These are phyloP conservation scores for Allium sativum DNA, from an alignment of 106 monocot genomes.

Conservation along the genomic window DNA sequence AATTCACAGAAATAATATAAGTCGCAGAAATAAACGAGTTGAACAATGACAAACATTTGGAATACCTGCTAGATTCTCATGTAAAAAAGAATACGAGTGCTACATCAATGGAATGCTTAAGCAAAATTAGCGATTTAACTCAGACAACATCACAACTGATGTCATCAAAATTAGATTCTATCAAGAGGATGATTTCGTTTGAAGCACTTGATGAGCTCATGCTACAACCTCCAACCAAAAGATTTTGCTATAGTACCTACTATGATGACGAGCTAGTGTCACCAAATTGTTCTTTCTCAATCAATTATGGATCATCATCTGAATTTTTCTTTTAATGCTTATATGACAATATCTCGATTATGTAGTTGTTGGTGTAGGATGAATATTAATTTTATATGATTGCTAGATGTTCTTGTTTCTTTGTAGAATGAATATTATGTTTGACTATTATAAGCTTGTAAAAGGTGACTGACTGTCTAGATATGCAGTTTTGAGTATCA, in stretches of 20 bases:
- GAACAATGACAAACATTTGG: slow-evolving; percentile 1
- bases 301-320: background rate
- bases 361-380: no score
- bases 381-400: no score
- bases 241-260: background rate
- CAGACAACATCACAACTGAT: background rate
- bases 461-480: no score
- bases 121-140: background rate
- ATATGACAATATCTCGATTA: no score
- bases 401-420: no score
- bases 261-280: background rate
- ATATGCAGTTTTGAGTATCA: no score
- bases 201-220: slow-evolving; percentile 28
- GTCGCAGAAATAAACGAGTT: background rate
- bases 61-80: background rate
- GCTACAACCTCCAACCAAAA: slow-evolving; percentile 8
- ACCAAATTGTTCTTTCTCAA: background rate
- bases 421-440: no score
- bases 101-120: background rate
- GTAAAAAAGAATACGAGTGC: background rate
- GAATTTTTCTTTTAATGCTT: background rate
- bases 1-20: no score
- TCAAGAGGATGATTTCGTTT: slow-evolving; percentile 29
- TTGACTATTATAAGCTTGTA: no score
- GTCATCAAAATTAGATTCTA: slow-evolving; percentile 11